These are phyloP conservation scores for Marasmius sp. DNA, from an alignment of 1,284 basidiomycete species.

Conservation along the genomic window DNA sequence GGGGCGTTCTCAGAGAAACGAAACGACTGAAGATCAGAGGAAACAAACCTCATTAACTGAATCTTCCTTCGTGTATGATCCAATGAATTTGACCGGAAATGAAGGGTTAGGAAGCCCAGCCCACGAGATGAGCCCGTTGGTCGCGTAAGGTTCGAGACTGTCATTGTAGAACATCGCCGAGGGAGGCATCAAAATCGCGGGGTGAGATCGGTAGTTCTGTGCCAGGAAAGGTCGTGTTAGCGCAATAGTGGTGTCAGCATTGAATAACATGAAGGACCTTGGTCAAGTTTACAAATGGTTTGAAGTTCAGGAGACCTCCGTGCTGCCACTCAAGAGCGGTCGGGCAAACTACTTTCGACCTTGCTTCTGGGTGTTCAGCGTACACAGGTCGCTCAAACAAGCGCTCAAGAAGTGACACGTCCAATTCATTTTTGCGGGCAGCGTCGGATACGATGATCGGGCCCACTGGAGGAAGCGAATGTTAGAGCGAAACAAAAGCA, in stretches of 20 bases:
- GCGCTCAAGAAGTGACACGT: conserved; percentile 47
- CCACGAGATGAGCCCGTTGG: conserved; percentile 40
- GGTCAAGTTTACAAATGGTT: conserved; percentile 38
- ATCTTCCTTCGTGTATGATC: conserved; percentile 35
- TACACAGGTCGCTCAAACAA: conserved; percentile 43
- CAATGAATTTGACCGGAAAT: conserved; percentile 43
- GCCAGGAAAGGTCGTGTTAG: neutral
- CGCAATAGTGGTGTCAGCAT: neutral
- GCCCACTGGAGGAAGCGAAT: conserved; percentile 31
- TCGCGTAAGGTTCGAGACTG: conserved; percentile 39
- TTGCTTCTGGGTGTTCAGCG: conserved; percentile 19
- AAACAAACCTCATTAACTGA: conserved; percentile 38
- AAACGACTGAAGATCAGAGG: neutral
- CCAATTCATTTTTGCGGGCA: conserved; percentile 40
- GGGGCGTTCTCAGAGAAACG: neutral
- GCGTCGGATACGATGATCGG: conserved; percentile 41
- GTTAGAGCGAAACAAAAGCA: neutral
- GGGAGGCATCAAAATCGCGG: conserved; percentile 51
- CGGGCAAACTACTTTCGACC: neutral
- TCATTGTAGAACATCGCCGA: conserved; percentile 48
- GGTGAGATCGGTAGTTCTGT: conserved; percentile 45
- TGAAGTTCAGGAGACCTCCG: conserved; percentile 12
- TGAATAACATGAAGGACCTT: conserved; percentile 28
- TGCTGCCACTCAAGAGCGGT: neutral
- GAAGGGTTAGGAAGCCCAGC: conserved; percentile 33